Evolutionary conservation across 495 filamentous ascomycete species (phyloP).

Genomic region (Tetracladium setigerum): DNA sequence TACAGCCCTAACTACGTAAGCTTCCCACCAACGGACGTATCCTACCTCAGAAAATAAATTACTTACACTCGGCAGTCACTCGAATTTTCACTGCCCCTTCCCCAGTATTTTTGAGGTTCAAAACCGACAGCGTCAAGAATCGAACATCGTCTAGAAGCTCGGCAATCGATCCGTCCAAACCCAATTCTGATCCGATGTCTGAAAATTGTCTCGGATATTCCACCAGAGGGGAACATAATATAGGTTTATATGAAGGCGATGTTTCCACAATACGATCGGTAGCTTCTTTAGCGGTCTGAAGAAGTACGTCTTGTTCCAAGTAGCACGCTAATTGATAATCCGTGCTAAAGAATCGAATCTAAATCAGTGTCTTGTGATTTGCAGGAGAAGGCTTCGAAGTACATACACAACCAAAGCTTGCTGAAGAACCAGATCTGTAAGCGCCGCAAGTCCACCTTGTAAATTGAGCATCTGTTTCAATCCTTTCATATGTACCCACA

Average conservation of each 20-base stretch:
- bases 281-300: slow-evolving; percentile 3
- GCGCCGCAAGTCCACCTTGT: slow-evolving; percentile 8
- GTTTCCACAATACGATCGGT: background rate
- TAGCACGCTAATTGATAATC: slow-evolving; percentile 19
- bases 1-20: too few relatives aligned
- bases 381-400: too few relatives aligned
- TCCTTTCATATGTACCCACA: slow-evolving; percentile 22
- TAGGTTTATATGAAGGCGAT: background rate
- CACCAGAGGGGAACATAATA: background rate
- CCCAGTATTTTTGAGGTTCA: too few relatives aligned
- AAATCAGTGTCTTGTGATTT: too few relatives aligned
- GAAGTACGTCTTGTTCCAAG: slow-evolving; percentile 15
- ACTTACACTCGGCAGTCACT: slow-evolving; percentile 4
- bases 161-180: background rate
- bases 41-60: too few relatives aligned
- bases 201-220: background rate
- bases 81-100: too few relatives aligned
- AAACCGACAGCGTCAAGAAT: slow-evolving; percentile 13
- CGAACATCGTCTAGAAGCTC: slow-evolving; percentile 14
- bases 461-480: slow-evolving; percentile 15
- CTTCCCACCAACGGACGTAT: too few relatives aligned
- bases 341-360: slow-evolving; percentile 5
- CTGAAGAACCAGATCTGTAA: slow-evolving; percentile 6
- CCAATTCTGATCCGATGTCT: background rate
- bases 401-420: too few relatives aligned